A percentile compares a stretch with the other conserved stretches of the same genome.
Evolutionary conservation across 2,329 filamentous ascomycete species (phyloP).

Genomic region (Fusarium chlamydosporum): DNA sequence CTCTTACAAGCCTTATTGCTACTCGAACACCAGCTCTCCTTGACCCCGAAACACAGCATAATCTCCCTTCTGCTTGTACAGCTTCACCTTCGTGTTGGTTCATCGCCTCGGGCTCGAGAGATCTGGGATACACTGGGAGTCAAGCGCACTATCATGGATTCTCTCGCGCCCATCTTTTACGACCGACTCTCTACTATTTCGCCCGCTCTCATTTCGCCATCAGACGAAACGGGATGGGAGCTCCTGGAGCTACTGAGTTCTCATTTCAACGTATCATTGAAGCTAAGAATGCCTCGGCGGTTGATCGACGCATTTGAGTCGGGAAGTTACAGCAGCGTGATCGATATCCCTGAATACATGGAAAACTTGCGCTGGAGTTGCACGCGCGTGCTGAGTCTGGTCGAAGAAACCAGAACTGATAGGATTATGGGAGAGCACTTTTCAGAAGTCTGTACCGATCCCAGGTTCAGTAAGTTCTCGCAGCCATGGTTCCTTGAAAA

Average conservation of each 20-base stretch:
- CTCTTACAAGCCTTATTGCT: constrained; percentile 66
- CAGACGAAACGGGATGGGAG: constrained; percentile 53
- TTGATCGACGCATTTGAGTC: constrained; percentile 64
- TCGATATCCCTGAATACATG: constrained; percentile 63
- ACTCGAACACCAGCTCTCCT: constrained; percentile 64
- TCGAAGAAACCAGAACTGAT: constrained; percentile 65
- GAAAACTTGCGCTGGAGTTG: constrained; percentile 63
- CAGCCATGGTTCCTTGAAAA: fast-evolving
- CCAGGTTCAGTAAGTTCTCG: constrained; percentile 62
- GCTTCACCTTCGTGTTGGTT: constrained; percentile 66
- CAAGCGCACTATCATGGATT: constrained; percentile 71
- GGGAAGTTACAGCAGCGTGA: constrained; percentile 66
- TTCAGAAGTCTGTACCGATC: constrained; percentile 60
- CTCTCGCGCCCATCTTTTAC: constrained; percentile 67
- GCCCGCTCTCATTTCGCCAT: constrained; percentile 57
- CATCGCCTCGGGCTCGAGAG: constrained; percentile 61
- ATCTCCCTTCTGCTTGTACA: constrained; percentile 66
- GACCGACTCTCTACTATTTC: constrained; percentile 68
- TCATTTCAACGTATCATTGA: constrained; percentile 64
- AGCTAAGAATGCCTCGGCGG: constrained; percentile 60
- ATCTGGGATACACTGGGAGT: constrained; percentile 67
- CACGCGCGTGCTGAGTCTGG: constrained; percentile 65
- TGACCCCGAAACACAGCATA: constrained; percentile 62
- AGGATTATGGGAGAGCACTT: constrained; percentile 60
- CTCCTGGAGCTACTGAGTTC: constrained; percentile 60